A percentile compares a stretch with the other conserved stretches of the same genome.
Conservation (phyloP, 2,329 filamentous ascomycete genomes). For the Calonectria pseudoturangicola region DNA sequence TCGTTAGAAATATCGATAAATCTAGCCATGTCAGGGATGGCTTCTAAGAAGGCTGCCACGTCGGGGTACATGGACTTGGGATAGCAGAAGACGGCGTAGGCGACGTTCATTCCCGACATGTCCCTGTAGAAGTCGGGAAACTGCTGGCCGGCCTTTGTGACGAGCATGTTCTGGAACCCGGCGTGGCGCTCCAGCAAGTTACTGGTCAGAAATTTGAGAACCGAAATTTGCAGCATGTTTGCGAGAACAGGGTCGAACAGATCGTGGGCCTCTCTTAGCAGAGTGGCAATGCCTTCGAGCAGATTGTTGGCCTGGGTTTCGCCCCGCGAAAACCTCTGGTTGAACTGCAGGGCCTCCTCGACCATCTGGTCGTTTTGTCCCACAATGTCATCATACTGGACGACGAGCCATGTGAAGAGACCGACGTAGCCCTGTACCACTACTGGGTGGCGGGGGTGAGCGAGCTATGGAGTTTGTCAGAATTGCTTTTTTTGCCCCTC, state of each 20-base stretch:
- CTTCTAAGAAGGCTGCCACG: slow-evolving; percentile 28
- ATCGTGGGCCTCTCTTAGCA: slow-evolving; percentile 28
- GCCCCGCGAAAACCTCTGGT: slow-evolving; percentile 32
- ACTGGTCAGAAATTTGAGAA: slow-evolving; percentile 34
- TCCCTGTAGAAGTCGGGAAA: slow-evolving; percentile 33
- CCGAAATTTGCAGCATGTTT: slow-evolving; percentile 34
- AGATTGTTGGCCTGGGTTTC: slow-evolving; percentile 31
- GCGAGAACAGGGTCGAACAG: slow-evolving; percentile 33
- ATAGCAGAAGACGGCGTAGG: slow-evolving; percentile 33
- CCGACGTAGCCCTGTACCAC: slow-evolving; percentile 33
- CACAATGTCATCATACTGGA: slow-evolving; percentile 36
- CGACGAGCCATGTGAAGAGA: slow-evolving; percentile 34
- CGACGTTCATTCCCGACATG: slow-evolving; percentile 33
- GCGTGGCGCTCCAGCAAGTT: slow-evolving; percentile 29
- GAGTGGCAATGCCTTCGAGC: slow-evolving; percentile 30
- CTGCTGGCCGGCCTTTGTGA: slow-evolving; percentile 26
- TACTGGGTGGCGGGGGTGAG: slow-evolving; percentile 30
- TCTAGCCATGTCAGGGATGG: slow-evolving; percentile 22
- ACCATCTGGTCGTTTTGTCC: slow-evolving; percentile 34
- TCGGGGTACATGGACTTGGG: slow-evolving; percentile 30
- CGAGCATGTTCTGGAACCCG: slow-evolving; percentile 30
- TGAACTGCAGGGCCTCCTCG: slow-evolving; percentile 32
- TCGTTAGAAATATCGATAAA: slow-evolving; percentile 13
- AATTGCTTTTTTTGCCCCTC: slow-evolving; percentile 2
- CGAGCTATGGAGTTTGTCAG: slow-evolving; percentile 25